These are phyloP conservation scores for Phyllosticta citrichinensis DNA, from an alignment of 2,329 filamentous ascomycete species.

Conservation along the genomic window DNA sequence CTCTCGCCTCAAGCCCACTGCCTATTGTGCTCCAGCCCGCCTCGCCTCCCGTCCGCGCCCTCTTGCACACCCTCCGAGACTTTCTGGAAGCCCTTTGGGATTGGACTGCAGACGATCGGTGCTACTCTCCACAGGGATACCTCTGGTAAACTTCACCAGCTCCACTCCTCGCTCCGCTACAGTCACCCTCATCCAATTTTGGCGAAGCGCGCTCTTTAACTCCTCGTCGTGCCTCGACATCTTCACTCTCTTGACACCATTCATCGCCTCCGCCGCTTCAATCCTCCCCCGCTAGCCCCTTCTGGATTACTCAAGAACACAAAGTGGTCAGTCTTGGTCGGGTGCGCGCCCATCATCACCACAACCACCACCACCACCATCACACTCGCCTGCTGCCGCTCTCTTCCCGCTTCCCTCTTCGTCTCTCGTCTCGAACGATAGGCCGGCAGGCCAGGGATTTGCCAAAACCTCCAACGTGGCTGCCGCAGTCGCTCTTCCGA, in stretches of 20 bases:
- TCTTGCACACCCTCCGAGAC: slow-evolving; percentile 29
- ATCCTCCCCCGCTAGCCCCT: slow-evolving; percentile 26
- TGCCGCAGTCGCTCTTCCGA: slow-evolving; percentile 49
- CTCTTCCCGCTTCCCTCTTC: slow-evolving; percentile 29
- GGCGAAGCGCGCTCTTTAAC: slow-evolving; percentile 10
- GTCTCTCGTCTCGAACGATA: slow-evolving; percentile 23
- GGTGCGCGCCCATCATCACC: slow-evolving; percentile 28
- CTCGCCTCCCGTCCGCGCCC: slow-evolving; percentile 23
- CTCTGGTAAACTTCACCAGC: neutral
- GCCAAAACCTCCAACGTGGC: slow-evolving; percentile 49
- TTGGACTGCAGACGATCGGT: slow-evolving; percentile 20
- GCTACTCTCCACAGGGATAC: slow-evolving; percentile 29
- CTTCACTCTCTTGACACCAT: neutral
- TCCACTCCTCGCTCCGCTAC: slow-evolving; percentile 10
- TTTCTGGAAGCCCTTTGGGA: slow-evolving; percentile 34
- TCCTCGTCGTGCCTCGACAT: slow-evolving; percentile 1
- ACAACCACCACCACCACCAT: slow-evolving; percentile 26
- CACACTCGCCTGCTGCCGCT: slow-evolving; percentile 11
- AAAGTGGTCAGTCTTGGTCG: slow-evolving; percentile 41
- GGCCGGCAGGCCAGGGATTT: slow-evolving; percentile 31
- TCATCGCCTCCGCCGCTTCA: neutral
- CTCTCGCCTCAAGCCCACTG: slow-evolving; percentile 24
- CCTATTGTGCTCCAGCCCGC: slow-evolving; percentile 28
- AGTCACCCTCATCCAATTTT: slow-evolving; percentile 10
- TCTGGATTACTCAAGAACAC: slow-evolving; percentile 39